Percentiles rank a stretch among this genome's conserved stretches.
Evolutionary conservation across 2,329 filamentous ascomycete species (phyloP).

Genomic region (Triangularia verruculosa): DNA sequence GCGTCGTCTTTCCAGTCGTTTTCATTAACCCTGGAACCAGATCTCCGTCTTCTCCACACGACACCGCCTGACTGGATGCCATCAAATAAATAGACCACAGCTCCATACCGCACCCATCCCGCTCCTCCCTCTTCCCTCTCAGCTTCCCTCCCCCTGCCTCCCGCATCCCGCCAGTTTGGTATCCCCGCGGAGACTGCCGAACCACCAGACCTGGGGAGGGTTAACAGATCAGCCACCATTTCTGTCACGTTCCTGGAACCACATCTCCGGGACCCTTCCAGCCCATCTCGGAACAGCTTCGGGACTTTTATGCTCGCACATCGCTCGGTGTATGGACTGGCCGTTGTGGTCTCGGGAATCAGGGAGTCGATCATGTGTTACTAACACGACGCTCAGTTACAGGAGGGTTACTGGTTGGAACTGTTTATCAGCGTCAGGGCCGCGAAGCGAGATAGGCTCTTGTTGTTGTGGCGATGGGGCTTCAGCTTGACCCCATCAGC

Average conservation of each 20-base stretch:
- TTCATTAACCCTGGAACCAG: slow-evolving; percentile 18
- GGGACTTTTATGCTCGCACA: neutral
- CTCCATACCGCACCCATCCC: slow-evolving; percentile 12
- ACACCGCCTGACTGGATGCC: slow-evolving; percentile 27
- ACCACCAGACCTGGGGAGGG: slow-evolving; percentile 9
- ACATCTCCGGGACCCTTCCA: neutral
- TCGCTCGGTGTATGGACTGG: neutral
- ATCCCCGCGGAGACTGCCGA: slow-evolving; percentile 18
- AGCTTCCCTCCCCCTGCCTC: slow-evolving; percentile 13
- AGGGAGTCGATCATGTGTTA: slow-evolving; percentile 18
- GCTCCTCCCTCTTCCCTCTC: slow-evolving; percentile 17
- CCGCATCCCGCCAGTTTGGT: slow-evolving; percentile 21
- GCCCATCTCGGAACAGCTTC: too few relatives aligned
- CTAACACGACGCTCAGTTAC: slow-evolving; percentile 10
- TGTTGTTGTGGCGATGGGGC: slow-evolving; percentile 30
- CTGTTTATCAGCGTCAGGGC: neutral
- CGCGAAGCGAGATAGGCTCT: too few relatives aligned
- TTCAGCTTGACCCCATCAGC: slow-evolving; percentile 29
- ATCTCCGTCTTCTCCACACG: slow-evolving; percentile 27
- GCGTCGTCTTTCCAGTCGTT: slow-evolving; percentile 7
- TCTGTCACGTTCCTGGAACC: neutral
- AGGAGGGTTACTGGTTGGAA: slow-evolving; percentile 7
- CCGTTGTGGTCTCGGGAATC: neutral
- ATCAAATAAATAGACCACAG: slow-evolving; percentile 25
- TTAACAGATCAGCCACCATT: slow-evolving; percentile 3